Percentiles rank a stretch among this genome's conserved stretches.
phyloP scores from a whole-genome alignment of 495 filamentous ascomycete species.

The Neurospora tetrasperma region DNA sequence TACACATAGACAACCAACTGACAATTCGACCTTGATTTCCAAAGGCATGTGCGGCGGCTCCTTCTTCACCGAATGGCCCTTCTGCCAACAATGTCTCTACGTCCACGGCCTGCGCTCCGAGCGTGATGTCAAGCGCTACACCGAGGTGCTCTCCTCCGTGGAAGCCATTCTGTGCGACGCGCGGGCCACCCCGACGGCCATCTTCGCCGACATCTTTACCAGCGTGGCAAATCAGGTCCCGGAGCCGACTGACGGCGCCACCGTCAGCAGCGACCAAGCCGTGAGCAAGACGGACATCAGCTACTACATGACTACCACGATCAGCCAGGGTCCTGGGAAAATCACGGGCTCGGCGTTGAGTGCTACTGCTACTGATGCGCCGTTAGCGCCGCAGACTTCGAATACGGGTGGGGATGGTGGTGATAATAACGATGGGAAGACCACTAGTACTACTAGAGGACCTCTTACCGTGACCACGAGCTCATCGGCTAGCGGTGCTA shows the following conservation, averaged over 20 bases:
- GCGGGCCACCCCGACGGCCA: constrained; percentile 17
- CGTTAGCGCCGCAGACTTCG: neutral
- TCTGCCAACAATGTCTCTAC: constrained; percentile 26
- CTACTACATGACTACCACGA: constrained; percentile 27
- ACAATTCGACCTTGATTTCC: neutral
- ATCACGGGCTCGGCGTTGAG: constrained; percentile 28
- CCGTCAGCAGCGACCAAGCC: constrained; percentile 18
- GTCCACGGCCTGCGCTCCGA: constrained; percentile 25
- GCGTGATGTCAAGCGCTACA: constrained; percentile 19
- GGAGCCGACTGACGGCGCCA: constrained; percentile 15
- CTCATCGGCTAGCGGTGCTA: neutral
- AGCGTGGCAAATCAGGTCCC: constrained; percentile 9
- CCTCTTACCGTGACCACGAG: neutral
- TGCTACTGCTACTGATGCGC: constrained; percentile 14
- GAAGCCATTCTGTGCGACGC: constrained; percentile 21
- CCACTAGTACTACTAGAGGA: neutral
- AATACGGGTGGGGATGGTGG: neutral
- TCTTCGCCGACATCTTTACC: constrained; percentile 17
- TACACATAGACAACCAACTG: neutral
- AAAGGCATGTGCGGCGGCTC: constrained; percentile 29
- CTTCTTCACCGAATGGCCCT: constrained; percentile 29
- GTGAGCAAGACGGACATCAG: constrained; percentile 24
- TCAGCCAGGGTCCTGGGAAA: constrained; percentile 21
- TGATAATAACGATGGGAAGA: neutral
- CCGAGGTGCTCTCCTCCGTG: constrained; percentile 17